Conservation (phyloP, 352 stramenopile genomes). For the Albugo laibachii region DNA sequence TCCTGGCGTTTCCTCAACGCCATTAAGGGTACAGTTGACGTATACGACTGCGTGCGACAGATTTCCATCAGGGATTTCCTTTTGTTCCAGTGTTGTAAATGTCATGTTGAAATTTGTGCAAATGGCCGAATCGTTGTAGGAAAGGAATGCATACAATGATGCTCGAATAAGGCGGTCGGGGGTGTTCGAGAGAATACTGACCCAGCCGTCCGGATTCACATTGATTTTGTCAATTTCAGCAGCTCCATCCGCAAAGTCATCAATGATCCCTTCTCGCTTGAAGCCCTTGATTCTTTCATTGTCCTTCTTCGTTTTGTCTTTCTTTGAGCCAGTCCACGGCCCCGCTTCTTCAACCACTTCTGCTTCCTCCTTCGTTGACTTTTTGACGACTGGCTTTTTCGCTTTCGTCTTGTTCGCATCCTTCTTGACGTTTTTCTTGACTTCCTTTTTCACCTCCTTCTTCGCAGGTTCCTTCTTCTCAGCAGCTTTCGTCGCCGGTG, state of each 20-base stretch:
- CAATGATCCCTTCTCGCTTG: slow-evolving; percentile 56
- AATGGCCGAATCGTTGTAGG: slow-evolving; percentile 65
- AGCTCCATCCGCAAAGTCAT: slow-evolving; percentile 52
- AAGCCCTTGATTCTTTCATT: slow-evolving; percentile 46
- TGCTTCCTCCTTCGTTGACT: slow-evolving; percentile 4
- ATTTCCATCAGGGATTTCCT: slow-evolving; percentile 35
- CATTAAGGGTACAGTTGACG: slow-evolving; percentile 69
- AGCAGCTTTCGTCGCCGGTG: background rate
- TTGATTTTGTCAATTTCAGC: slow-evolving; percentile 73
- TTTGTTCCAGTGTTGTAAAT: slow-evolving; percentile 62
- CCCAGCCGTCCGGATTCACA: slow-evolving; percentile 44
- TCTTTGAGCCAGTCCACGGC: background rate
- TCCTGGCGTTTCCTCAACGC: slow-evolving; percentile 46
- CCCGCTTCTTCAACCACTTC: background rate
- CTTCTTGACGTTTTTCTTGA: slow-evolving; percentile 1
- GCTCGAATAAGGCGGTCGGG: slow-evolving; percentile 65
- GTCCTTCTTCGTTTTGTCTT: slow-evolving; percentile 17
- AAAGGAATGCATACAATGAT: slow-evolving; percentile 69
- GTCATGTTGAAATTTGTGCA: slow-evolving; percentile 78
- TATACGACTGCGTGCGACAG: slow-evolving; percentile 60
- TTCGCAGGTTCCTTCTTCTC: slow-evolving; percentile 3
- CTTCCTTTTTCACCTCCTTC: slow-evolving; percentile 14
- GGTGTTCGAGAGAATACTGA: slow-evolving; percentile 68
- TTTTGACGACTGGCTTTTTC: background rate
- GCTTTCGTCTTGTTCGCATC: background rate